Base-by-base conservation (phyloP, 2,329 filamentous ascomycete species). In the Chlorencoelia australis region DNA sequence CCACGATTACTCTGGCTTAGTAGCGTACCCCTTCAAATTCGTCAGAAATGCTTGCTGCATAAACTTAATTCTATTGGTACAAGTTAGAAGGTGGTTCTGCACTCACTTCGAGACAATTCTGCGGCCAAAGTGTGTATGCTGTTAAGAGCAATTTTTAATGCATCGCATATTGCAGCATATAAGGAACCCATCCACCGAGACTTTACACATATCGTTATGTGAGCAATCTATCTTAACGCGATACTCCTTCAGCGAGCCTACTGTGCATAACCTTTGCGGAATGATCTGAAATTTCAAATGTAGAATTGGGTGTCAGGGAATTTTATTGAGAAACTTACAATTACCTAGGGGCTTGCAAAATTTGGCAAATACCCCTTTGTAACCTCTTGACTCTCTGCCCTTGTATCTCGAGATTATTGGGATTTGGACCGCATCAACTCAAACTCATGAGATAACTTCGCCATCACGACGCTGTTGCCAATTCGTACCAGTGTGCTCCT, bases 271-370 rank as follows among this genome's bases (percentile, higher is more conserved):
- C 22, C 22, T 19, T 18, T 33, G 20, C 5, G 30, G 22, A 14
- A 19, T 11, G 22, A 33, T 33, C 30, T 33, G 19, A 11, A 33
- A 15, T n/a, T 22, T 19, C n/a, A 21, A 7, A n/a, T 33, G 9
- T 33, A 8, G 15, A 33, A 21, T 14, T n/a, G 22, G 13, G 30
- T 7, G 22, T 21, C 17, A n/a, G 30, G 8, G 22, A 21, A 21
- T 21, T 33, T 14, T n/a, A n/a, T n/a, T n/a, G n/a, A n/a, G n/a
- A n/a, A 15, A 33, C 30, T 33, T 33, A 33, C 30, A 33, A 33
- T 13, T 21, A 21, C 30, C 22, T 19, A 19, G 13, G 20, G 17
- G 4, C 8, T 33, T 15, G 11, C 22, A n/a, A 20, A 33, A 16
- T 25, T 34, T 34, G n/a, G n/a, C n/a, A n/a, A n/a, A n/a, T n/a